These are phyloP conservation scores for Paulownia fortunei DNA, from an alignment of 257 asterid species.

Conservation along the genomic window DNA sequence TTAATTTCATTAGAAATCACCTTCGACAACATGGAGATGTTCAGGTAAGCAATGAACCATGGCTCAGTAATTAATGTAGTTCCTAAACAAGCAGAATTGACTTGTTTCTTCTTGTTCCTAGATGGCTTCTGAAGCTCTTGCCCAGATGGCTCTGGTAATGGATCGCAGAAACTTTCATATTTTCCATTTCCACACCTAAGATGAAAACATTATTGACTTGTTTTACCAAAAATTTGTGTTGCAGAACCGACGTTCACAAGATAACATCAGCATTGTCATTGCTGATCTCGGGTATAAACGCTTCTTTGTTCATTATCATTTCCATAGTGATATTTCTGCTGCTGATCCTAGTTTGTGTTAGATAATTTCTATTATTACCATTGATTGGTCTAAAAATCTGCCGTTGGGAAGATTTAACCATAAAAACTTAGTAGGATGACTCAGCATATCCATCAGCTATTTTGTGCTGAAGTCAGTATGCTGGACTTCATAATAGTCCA, in stretches of 20 bases:
- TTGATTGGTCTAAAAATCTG: background rate
- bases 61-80: background rate
- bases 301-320: constrained; percentile 1
- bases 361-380: background rate
- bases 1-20: constrained; percentile 73
- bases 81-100: constrained; percentile 19
- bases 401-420: too few species aligned
- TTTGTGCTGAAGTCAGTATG: too few species aligned
- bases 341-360: background rate
- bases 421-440: too few species aligned
- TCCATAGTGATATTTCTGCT: background rate
- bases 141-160: constrained; percentile 80
- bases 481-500: background rate
- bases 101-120: constrained; percentile 37
- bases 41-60: constrained; percentile 52
- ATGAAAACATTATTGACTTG: background rate
- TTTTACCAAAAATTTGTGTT: constrained; percentile 18
- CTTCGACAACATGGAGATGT: constrained; percentile 84
- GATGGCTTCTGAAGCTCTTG: constrained; percentile 92
- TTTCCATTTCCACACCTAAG: background rate
- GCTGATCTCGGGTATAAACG: constrained; percentile 88
- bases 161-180: background rate
- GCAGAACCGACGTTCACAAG: constrained; percentile 83
- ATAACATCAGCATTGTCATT: constrained; percentile 84
- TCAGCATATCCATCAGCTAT: too few species aligned